Conservation (phyloP, 345 rosid genomes). For the Cardiospermum halicacabum region DNA sequence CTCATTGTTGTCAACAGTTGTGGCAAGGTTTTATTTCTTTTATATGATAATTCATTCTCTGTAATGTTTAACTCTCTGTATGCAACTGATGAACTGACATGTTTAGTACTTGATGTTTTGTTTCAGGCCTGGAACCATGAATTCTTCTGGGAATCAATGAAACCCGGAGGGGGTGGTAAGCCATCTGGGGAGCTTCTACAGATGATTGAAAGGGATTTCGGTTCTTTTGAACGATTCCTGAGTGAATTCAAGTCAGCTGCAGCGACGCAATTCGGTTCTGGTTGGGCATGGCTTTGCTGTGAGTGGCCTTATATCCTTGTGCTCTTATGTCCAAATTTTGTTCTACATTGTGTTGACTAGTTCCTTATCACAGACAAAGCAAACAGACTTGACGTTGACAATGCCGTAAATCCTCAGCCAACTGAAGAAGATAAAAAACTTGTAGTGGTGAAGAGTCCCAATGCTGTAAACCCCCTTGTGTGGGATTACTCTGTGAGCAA, state of each 20-base stretch:
- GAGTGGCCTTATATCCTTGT: conserved; percentile 21
- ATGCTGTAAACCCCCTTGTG: conserved; percentile 89
- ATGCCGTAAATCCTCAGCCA: conserved; percentile 63
- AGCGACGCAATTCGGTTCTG: conserved; percentile 84
- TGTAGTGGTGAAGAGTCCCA: conserved; percentile 76
- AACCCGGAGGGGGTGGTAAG: conserved; percentile 91
- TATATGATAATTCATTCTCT: background rate
- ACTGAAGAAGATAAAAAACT: conserved; percentile 76
- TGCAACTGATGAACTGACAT: no score
- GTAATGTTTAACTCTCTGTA: no score
- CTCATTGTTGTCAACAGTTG: background rate
- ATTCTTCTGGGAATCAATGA: conserved; percentile 92
- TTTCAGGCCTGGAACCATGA: conserved; percentile 93
- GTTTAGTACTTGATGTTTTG: background rate
- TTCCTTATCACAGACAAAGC: conserved; percentile 53
- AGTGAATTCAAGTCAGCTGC: conserved; percentile 64
- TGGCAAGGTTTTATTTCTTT: background rate
- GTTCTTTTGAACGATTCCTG: conserved; percentile 56
- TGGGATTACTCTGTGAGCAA: conserved; percentile 84
- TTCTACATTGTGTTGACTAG: conserved; percentile 5
- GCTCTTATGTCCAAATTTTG: conserved; percentile 6
- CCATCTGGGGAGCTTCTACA: conserved; percentile 73
- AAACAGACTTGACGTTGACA: conserved; percentile 58
- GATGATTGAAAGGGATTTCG: conserved; percentile 79
- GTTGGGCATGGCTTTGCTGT: conserved; percentile 98